phyloP scores from a whole-genome alignment of 2,329 filamentous ascomycete species.

The Trichoderma semiorbis region DNA sequence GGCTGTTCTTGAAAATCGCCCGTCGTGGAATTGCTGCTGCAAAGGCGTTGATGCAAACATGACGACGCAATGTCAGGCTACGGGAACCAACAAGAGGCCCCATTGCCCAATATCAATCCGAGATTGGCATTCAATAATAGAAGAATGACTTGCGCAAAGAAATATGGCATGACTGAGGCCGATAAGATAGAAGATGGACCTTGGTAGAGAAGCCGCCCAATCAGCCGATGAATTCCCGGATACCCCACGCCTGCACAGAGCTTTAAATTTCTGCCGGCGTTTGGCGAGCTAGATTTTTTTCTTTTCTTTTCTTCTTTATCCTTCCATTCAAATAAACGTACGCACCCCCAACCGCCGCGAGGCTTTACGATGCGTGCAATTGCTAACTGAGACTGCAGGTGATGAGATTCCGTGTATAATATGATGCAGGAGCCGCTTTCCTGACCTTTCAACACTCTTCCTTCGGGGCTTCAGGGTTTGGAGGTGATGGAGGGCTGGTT shows the following conservation, averaged over 20 bases:
- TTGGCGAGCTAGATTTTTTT: conserved; percentile 24
- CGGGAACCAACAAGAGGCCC: conserved; percentile 27
- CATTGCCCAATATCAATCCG: conserved; percentile 20
- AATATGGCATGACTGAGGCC: conserved; percentile 8
- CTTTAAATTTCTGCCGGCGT: conserved; percentile 37
- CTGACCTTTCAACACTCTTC: conserved; percentile 76
- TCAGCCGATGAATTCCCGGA: conserved; percentile 30
- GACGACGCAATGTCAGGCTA: conserved; percentile 23
- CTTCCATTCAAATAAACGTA: conserved; percentile 99
- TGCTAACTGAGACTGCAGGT: conserved; percentile 58
- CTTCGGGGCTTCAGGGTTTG: conserved; percentile 86
- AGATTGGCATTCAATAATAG: not conserved
- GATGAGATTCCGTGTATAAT: conserved; percentile 98
- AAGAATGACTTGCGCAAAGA: not conserved
- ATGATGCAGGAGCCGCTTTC: conserved; percentile 72
- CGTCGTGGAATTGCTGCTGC: conserved; percentile 13
- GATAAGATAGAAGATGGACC: conserved; percentile 18
- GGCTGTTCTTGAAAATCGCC: conserved; percentile 19
- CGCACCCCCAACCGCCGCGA: conserved; percentile 41
- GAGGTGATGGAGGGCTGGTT: conserved; percentile 60
- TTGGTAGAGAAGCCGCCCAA: not conserved
- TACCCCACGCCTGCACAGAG: conserved; percentile 25
- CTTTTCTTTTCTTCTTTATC: conserved; percentile 66
- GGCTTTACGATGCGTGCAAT: not conserved
- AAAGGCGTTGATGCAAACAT: not conserved